Conservation (phyloP, 805 yeast genomes). For the Saturnispora bothae region DNA sequence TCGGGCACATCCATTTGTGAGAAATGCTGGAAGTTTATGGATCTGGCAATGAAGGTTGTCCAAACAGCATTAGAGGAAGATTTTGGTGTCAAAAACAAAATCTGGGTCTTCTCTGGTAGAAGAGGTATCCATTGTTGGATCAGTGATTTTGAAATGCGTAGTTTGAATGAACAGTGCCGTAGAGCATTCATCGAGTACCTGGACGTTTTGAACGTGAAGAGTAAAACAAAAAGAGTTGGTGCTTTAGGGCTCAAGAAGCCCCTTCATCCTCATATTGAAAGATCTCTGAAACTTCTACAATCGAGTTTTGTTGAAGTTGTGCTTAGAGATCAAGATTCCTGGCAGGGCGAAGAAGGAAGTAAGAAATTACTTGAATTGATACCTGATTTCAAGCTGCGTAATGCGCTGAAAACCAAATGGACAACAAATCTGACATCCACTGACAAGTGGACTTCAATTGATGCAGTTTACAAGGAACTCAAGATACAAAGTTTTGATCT, state of each 20-base stretch:
- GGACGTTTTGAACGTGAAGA: slow-evolving; percentile 54
- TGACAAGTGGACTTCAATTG: slow-evolving; percentile 75
- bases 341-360: slow-evolving; percentile 48
- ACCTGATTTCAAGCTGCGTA: slow-evolving; percentile 49
- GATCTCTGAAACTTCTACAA: slow-evolving; percentile 62
- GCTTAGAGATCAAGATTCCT: slow-evolving; percentile 78
- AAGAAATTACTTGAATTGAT: slow-evolving; percentile 50
- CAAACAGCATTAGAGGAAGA: slow-evolving; percentile 68
- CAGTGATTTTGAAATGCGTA: slow-evolving; percentile 74
- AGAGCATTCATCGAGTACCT: slow-evolving; percentile 75
- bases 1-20: slow-evolving; percentile 71
- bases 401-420: slow-evolving; percentile 54
- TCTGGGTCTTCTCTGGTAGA: slow-evolving; percentile 97
- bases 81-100: slow-evolving; percentile 75
- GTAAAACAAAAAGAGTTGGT: slow-evolving; percentile 32
- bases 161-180: slow-evolving; percentile 61
- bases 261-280: slow-evolving; percentile 75
- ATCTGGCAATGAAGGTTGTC: slow-evolving; percentile 69
- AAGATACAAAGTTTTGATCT: slow-evolving; percentile 31
- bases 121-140: slow-evolving; percentile 99
- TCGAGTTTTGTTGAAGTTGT: slow-evolving; percentile 55
- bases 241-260: slow-evolving; percentile 60
- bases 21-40: slow-evolving; percentile 90
- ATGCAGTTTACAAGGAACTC: slow-evolving; percentile 33
- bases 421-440: slow-evolving; percentile 38